Evolutionary conservation across 208 protist genomes (phyloP).

Genomic region (Wallacemonas rigidus): DNA sequence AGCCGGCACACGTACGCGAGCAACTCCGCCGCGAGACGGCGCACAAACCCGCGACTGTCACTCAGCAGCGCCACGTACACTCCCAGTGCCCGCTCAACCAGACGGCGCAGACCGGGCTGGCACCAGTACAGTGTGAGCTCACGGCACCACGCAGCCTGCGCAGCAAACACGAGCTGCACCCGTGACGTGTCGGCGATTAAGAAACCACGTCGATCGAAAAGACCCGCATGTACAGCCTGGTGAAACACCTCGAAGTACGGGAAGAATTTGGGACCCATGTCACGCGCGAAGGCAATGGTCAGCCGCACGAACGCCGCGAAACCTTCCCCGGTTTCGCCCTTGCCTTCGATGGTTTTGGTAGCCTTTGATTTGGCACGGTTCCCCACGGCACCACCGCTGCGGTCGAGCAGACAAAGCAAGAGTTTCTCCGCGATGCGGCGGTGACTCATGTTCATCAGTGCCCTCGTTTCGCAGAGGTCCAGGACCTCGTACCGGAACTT

Average conservation of each 20-base stretch:
- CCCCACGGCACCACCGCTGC: conserved; percentile 30
- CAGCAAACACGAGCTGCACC: conserved; percentile 81
- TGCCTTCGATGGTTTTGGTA: conserved; percentile 11
- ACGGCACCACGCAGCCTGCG: conserved; percentile 86
- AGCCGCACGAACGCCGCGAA: conserved; percentile 84
- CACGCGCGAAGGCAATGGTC: conserved; percentile 84
- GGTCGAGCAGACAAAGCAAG: conserved; percentile 55
- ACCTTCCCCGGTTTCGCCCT: conserved; percentile 47
- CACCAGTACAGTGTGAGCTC: conserved; percentile 73
- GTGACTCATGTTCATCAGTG: conserved; percentile 77
- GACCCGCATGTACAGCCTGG: conserved; percentile 69
- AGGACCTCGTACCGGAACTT: conserved; percentile 81
- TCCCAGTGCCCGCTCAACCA: conserved; percentile 56
- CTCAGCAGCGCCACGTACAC: conserved; percentile 72
- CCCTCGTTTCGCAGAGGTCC: conserved; percentile 62
- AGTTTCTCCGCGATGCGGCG: conserved; percentile 77
- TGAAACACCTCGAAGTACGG: conserved; percentile 88
- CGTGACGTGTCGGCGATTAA: conserved; percentile 69
- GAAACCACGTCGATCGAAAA: conserved; percentile 67
- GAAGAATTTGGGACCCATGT: conserved; percentile 73
- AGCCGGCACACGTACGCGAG: conserved; percentile 76
- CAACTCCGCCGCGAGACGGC: conserved; percentile 79
- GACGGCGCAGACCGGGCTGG: conserved; percentile 20
- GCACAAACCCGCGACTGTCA: conserved; percentile 85
- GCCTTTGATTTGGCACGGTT: conserved; percentile 12